phyloP scores from a whole-genome alignment of 495 filamentous ascomycete species.

The Jackrogersella multiformis region DNA sequence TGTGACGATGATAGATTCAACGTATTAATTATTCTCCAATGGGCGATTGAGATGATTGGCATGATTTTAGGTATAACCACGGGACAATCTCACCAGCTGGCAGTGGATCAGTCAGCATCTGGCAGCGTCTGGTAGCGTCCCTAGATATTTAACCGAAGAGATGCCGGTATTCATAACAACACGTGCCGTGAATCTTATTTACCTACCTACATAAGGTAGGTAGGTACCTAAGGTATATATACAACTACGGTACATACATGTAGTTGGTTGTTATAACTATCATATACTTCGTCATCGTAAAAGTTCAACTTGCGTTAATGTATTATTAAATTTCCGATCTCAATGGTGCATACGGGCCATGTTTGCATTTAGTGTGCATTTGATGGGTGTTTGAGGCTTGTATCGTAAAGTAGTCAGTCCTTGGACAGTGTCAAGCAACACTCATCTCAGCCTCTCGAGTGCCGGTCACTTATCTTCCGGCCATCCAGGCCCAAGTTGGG shows the following conservation, averaged over 20 bases:
- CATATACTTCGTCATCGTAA: background rate
- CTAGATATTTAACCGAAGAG: slow-evolving; percentile 5
- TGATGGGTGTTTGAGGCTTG: background rate
- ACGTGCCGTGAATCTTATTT: slow-evolving; percentile 1
- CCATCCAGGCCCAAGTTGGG: no score
- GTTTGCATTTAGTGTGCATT: background rate
- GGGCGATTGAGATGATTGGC: no score
- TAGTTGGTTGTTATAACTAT: no score
- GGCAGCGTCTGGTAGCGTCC: background rate
- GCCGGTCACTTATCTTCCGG: slow-evolving; percentile 5
- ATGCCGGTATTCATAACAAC: slow-evolving; percentile 10
- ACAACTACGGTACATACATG: no score
- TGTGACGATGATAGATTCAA: slow-evolving; percentile 22
- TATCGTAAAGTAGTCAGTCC: background rate
- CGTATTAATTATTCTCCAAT: background rate
- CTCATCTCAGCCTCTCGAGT: background rate
- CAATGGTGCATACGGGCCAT: background rate
- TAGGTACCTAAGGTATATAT: no score
- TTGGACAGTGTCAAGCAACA: slow-evolving; percentile 2
- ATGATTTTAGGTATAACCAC: no score
- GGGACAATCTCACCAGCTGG: no score
- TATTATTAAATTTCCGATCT: background rate
- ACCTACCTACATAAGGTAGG: no score
- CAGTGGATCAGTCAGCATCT: background rate
- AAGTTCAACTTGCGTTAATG: background rate